Evolutionary conservation across 202 grass and related monocot genomes (phyloP).

Genomic region (Dendrocalamus latiflorus): DNA sequence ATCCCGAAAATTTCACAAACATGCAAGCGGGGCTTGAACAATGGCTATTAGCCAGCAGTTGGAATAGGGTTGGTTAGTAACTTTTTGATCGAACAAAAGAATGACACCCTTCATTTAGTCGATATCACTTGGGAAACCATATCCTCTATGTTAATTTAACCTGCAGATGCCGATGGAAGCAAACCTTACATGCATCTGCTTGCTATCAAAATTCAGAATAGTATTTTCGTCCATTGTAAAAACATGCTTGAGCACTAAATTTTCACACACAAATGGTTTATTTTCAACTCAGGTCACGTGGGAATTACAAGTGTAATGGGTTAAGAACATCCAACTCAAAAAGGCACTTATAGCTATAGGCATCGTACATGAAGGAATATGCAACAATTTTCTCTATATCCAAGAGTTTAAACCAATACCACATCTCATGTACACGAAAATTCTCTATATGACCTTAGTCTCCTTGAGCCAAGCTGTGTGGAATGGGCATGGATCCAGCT

Average conservation of each 20-base stretch:
- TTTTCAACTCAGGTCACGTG: neutral
- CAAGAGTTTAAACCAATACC: neutral
- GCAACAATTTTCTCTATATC: slow-evolving; percentile 7
- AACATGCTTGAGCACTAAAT: neutral
- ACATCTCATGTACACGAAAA: neutral
- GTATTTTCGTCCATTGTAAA: neutral
- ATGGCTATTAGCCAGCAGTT: too few relatives aligned
- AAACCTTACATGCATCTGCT: neutral
- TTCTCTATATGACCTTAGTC: slow-evolving; percentile 68
- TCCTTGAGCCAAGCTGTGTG: slow-evolving; percentile 99
- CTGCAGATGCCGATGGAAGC: neutral
- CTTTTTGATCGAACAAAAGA: too few relatives aligned
- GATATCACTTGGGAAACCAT: neutral
- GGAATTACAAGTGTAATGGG: neutral
- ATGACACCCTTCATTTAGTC: too few relatives aligned
- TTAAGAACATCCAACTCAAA: neutral
- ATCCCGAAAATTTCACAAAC: too few relatives aligned
- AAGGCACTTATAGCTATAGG: neutral
- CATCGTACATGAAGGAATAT: neutral
- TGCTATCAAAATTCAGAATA: neutral
- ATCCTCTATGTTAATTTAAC: neutral
- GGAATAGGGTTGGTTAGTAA: too few relatives aligned
- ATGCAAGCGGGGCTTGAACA: too few relatives aligned
- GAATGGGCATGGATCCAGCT: slow-evolving; percentile 68
- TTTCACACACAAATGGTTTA: neutral